Evolutionary conservation across 371 early-diverging fungal species (phyloP), one percentile per base, ranked within the genome.

Genomic region (Chytridium lagenaria): DNA sequence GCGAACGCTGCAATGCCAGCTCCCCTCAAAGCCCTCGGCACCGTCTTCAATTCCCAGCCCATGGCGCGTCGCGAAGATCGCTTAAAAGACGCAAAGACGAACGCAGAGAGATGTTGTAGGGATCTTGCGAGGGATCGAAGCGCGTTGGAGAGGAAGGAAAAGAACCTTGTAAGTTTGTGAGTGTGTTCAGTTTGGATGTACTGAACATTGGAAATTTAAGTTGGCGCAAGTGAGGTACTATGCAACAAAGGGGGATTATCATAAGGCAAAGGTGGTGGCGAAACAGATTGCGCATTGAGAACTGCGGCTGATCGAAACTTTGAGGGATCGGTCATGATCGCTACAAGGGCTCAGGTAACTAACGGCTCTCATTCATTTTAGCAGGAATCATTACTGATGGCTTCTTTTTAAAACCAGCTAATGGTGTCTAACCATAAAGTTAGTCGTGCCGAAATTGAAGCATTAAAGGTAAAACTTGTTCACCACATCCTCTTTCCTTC

Each of bases 221-320:
- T 73, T 84, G 69, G 55, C 49, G 2, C 70, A 82, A 40, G 52
- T 82, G 31, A 38, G 74, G n/a, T 39, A 61, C 3, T 72, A 66
- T 49, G 75, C 72, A 15, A 51, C 63, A 39, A 76, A 76, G 49
- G 84, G 82, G 22, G 84, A 84, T 36, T 23, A 75, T 26, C 71
- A 64, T 52, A 80, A 82, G 74, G 84, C 84, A n/a, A 68, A 74
- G 50, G 72, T 78, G 34, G 70, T 82, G n/a, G 82, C 84, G 5
- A 50, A 69, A 38, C 82, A 82, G 69, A 69, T 82, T 50, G 73
- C 78, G 37, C 77, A 75, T 50, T 77, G 61, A 73, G 84, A 12
- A 69, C 59, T 7, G 70, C 77, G n/a, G 55, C 75, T n/a, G 79
- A 84, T 65, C 33, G 78, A 28, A 84, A 81, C 67, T 82, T 81